These are phyloP conservation scores for Castanospermum australe DNA, from an alignment of 306 rosid genomes.

Conservation along the genomic window DNA sequence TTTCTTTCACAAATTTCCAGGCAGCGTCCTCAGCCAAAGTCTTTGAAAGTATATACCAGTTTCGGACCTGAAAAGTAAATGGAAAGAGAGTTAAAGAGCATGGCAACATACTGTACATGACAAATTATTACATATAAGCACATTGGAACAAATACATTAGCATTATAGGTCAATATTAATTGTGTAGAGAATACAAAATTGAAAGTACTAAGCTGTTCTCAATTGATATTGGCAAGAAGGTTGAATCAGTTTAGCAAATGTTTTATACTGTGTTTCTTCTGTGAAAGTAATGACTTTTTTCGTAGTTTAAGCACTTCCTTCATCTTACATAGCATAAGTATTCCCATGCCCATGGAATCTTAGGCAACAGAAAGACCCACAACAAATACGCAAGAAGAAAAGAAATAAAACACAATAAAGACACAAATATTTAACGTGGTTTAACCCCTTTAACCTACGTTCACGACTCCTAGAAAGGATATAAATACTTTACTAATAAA, in stretches of 20 bases:
- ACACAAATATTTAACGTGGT: too few species aligned
- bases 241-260: too few species aligned
- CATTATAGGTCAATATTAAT: neutral
- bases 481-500: too few species aligned
- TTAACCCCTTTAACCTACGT: too few species aligned
- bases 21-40: constrained; percentile 78
- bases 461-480: too few species aligned
- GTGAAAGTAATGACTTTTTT: neutral
- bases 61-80: constrained; percentile 29
- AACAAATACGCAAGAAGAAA: too few species aligned
- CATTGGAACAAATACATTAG: neutral
- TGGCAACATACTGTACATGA: neutral
- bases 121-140: neutral
- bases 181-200: neutral
- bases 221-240: too few species aligned
- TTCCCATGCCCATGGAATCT: neutral
- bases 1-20: constrained; percentile 63
- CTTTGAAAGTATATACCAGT: constrained; percentile 67
- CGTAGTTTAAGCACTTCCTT: neutral
- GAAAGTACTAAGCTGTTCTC: too few species aligned
- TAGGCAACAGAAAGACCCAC: too few species aligned
- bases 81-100: neutral
- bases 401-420: too few species aligned
- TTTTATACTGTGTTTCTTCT: neutral
- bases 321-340: neutral